These are phyloP conservation scores for Macrolepiota dolichaula DNA, from an alignment of 768 basidiomycete species.

Conservation along the genomic window DNA sequence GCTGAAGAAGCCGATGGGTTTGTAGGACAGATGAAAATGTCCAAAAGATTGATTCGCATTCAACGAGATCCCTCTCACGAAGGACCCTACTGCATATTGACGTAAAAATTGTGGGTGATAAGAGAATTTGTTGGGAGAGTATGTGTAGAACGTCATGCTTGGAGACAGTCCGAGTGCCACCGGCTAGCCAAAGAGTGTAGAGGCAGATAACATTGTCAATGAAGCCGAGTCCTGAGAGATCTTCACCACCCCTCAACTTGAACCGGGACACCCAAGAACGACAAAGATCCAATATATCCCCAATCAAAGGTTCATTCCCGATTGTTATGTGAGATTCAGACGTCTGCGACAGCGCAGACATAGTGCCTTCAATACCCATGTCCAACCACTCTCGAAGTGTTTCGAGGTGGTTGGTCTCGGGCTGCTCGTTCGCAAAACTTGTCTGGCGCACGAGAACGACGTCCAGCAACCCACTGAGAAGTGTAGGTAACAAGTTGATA, in stretches of 20 bases:
- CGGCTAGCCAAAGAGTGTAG: conserved; percentile 6
- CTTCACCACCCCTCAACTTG: not conserved
- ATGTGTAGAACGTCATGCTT: not conserved
- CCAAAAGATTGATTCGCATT: conserved; percentile 18
- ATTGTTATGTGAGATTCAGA: not conserved
- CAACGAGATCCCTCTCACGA: conserved; percentile 6
- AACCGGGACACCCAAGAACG: not conserved
- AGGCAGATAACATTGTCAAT: not conserved
- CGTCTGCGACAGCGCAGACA: not conserved
- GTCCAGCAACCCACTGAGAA: not conserved
- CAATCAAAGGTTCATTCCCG: not conserved
- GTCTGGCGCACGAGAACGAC: not conserved
- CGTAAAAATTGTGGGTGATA: conserved; percentile 15
- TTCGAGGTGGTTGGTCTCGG: not conserved
- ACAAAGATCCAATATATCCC: not conserved
- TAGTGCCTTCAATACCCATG: not conserved
- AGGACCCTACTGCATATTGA: conserved; percentile 4
- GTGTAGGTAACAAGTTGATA: not conserved
- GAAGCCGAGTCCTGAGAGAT: not conserved
- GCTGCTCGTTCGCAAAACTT: not conserved
- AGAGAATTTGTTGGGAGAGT: not conserved
- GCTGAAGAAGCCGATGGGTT: conserved; percentile 29
- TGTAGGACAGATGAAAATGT: conserved; percentile 27
- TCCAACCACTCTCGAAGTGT: conserved; percentile 8
- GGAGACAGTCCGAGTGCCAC: not conserved